Conservation (phyloP, 1,284 basidiomycete genomes). For the Heterobasidion parviporum region DNA sequence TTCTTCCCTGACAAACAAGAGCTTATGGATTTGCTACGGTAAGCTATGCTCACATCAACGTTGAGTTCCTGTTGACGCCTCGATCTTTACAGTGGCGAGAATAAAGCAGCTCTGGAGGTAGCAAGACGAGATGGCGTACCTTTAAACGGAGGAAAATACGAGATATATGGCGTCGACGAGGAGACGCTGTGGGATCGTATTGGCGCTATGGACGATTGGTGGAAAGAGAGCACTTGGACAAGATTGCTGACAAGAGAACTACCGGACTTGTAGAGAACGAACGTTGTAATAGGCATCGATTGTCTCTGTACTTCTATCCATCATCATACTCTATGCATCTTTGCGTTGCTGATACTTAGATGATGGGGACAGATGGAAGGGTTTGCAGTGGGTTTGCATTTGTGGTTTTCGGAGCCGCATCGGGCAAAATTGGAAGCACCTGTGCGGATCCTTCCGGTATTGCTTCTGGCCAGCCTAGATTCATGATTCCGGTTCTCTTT, state of each 20-base stretch:
- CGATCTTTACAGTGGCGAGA: constrained; percentile 55
- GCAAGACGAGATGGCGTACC: constrained; percentile 56
- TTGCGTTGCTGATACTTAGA: too few relatives aligned
- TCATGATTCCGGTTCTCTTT: too few relatives aligned
- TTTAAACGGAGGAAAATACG: constrained; percentile 73
- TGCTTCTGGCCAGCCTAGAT: too few relatives aligned
- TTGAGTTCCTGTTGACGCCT: not conserved
- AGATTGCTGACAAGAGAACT: constrained; percentile 80
- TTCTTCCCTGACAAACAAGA: constrained; percentile 80
- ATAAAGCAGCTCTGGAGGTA: constrained; percentile 77
- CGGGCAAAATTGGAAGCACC: too few relatives aligned
- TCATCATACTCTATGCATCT: not conserved
- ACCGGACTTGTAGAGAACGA: constrained; percentile 58
- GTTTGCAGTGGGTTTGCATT: too few relatives aligned
- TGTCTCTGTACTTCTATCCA: not conserved
- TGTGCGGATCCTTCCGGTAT: too few relatives aligned
- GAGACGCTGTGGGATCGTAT: constrained; percentile 76
- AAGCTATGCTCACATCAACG: constrained; percentile 14
- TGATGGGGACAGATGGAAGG: too few relatives aligned
- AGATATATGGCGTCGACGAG: constrained; percentile 83
- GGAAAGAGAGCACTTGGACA: constrained; percentile 88
- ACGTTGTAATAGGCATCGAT: not conserved
- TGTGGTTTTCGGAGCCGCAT: too few relatives aligned
- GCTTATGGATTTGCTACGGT: constrained; percentile 65
- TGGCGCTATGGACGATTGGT: constrained; percentile 81